Evolutionary conservation across 2,329 filamentous ascomycete species (phyloP).

Genomic region (Colletotrichum sp.): DNA sequence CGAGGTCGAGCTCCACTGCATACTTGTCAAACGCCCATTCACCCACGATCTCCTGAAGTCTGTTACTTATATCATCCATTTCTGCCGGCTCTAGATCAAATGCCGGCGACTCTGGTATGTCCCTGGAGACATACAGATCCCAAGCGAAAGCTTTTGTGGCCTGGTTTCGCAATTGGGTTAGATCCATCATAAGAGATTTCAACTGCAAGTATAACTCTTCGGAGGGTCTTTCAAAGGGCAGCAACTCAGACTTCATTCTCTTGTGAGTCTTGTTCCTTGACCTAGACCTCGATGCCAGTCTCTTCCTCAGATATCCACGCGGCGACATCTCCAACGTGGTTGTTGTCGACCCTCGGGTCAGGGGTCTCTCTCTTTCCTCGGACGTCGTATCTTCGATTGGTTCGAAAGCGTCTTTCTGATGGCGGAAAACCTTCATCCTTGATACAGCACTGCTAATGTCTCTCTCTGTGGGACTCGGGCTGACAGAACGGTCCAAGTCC

Average conservation of each 20-base stretch:
- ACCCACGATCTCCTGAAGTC: constrained; percentile 2
- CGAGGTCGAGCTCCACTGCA: background rate
- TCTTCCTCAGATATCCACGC: background rate
- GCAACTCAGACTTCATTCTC: constrained; percentile 1
- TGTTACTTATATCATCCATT: background rate
- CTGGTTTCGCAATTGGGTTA: background rate
- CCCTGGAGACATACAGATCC: constrained; percentile 9
- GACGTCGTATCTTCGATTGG: background rate
- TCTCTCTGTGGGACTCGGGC: background rate
- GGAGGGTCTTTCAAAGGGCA: background rate
- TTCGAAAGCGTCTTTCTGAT: background rate
- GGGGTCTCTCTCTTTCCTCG: background rate
- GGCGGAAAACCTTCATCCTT: background rate
- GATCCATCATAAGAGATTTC: background rate
- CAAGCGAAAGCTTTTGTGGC: background rate
- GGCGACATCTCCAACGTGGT: background rate
- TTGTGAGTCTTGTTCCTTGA: background rate
- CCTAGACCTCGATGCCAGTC: background rate
- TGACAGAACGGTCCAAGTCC: background rate
- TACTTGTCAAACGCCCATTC: background rate
- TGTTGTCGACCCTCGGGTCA: background rate
- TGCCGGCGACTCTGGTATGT: background rate
- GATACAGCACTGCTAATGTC: background rate
- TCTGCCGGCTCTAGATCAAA: background rate
- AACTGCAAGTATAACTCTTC: background rate